Percentiles rank a stretch among this genome's conserved stretches.
Evolutionary conservation across 2,329 filamentous ascomycete species (phyloP).

Genomic region (Fusarium chlamydosporum): DNA sequence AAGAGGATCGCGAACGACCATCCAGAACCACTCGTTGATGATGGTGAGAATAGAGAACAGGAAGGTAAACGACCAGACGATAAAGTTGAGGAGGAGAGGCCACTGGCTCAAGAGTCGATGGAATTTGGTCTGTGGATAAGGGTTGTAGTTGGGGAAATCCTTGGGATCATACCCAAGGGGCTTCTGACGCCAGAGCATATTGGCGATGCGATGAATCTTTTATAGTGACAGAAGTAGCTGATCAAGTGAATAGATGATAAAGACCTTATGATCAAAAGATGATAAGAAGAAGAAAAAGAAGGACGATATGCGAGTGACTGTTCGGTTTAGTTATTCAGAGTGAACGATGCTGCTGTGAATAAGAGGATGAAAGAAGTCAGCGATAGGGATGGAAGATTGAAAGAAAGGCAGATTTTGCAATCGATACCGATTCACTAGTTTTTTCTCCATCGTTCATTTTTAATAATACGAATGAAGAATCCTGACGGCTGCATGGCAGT

Average conservation of each 20-base stretch:
- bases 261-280: too few relatives aligned
- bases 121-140: conserved; percentile 25
- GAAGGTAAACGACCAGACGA: conserved; percentile 12
- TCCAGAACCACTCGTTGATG: conserved; percentile 22
- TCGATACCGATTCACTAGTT: not conserved
- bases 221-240: not conserved
- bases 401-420: not conserved
- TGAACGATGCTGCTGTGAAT: not conserved
- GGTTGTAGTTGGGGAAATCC: conserved; percentile 33
- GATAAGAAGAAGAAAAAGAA: not conserved
- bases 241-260: not conserved
- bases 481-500: conserved; percentile 27
- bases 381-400: not conserved
- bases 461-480: not conserved
- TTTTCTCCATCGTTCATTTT: not conserved
- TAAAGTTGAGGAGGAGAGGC: conserved; percentile 4
- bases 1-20: conserved; percentile 18
- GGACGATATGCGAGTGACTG: not conserved
- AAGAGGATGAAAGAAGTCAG: conserved; percentile 16
- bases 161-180: conserved; percentile 35
- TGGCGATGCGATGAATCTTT: conserved; percentile 2
- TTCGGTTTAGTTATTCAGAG: conserved; percentile 4
- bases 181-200: conserved; percentile 22
- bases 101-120: conserved; percentile 20
- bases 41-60: conserved; percentile 20